Evolutionary conservation across 345 rosid genomes (phyloP).

Genomic region (Syzygium oleosum): DNA sequence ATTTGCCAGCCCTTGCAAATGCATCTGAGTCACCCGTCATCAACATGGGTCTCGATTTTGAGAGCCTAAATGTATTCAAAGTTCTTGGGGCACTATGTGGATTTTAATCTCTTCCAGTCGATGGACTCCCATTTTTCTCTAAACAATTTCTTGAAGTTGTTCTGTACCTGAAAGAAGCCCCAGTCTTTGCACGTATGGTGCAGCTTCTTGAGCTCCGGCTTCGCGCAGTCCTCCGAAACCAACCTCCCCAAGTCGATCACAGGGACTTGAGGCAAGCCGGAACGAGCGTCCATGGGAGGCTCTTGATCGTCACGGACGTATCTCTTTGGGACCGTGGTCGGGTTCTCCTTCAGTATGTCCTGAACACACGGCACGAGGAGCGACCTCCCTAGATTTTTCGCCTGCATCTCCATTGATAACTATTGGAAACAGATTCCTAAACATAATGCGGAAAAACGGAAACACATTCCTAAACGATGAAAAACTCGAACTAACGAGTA

Average conservation of each 20-base stretch:
- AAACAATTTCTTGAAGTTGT: background rate
- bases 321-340: background rate
- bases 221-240: background rate
- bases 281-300: background rate
- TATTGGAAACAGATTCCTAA: too few species aligned
- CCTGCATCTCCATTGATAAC: too few species aligned
- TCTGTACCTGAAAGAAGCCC: conserved; percentile 12
- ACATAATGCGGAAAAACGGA: too few species aligned
- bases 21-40: too few species aligned
- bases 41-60: too few species aligned
- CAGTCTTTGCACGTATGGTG: conserved; percentile 12
- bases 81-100: background rate
- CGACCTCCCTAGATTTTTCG: background rate
- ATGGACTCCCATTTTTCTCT: background rate
- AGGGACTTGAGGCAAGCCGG: background rate
- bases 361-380: conserved; percentile 2
- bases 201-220: background rate
- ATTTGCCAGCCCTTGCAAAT: too few species aligned
- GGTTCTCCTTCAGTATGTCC: conserved; percentile 5
- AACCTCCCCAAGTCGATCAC: conserved; percentile 2
- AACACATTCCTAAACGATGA: too few species aligned
- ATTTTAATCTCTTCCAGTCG: background rate
- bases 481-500: too few species aligned
- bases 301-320: conserved; percentile 1
- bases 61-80: too few species aligned